Evolutionary conservation across 495 filamentous ascomycete genomes (phyloP).

Genomic region (Hypoxylon crocopeplum): DNA sequence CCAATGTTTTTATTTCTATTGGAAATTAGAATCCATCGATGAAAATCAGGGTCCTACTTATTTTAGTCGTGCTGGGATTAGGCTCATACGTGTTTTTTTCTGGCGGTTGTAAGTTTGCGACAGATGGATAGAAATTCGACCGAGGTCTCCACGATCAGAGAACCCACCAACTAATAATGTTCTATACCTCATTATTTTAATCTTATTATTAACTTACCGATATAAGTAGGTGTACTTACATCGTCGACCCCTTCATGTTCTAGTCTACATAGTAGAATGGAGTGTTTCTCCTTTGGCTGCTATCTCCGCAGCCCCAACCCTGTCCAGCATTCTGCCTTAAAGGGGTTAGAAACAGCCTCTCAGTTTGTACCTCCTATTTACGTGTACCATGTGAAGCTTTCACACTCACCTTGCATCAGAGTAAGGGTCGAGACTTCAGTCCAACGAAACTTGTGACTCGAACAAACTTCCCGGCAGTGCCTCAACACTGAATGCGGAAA

Average conservation of each 20-base stretch:
- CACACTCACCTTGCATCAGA: neutral
- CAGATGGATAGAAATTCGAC: constrained; percentile 1
- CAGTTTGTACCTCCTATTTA: constrained; percentile 6
- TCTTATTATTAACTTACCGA: no score
- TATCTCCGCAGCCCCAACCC: neutral
- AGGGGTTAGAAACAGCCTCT: no score
- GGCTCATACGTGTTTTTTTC: constrained; percentile 1
- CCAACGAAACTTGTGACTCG: constrained; percentile 3
- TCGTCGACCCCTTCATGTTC: no score
- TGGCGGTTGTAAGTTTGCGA: no score
- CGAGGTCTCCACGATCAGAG: constrained; percentile 6
- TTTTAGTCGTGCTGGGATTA: constrained; percentile 17
- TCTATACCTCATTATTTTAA: no score
- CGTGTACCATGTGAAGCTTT: constrained; percentile 1
- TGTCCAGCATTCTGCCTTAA: neutral
- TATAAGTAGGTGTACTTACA: no score
- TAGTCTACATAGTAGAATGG: no score
- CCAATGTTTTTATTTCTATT: neutral
- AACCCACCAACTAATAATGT: no score
- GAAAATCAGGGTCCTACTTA: constrained; percentile 33
- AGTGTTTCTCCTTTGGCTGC: no score
- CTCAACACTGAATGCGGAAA: constrained; percentile 24
- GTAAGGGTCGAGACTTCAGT: constrained; percentile 3
- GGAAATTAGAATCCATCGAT: constrained; percentile 5
- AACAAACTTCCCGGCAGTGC: neutral